These are phyloP conservation scores for Pseudocercospora musae DNA, from an alignment of 2,329 filamentous ascomycete species.

Conservation along the genomic window DNA sequence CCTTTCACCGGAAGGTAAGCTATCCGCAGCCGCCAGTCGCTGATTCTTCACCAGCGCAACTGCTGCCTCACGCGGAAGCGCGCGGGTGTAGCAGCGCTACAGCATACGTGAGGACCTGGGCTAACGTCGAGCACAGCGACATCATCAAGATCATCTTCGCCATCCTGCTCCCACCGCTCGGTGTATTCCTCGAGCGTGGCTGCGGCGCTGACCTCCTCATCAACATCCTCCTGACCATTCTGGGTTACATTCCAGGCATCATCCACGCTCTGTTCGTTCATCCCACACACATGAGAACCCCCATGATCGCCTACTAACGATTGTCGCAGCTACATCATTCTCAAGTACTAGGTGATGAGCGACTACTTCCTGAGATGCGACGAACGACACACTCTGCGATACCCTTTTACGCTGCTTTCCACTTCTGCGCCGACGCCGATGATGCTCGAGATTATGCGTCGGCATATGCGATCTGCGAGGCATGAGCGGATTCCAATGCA, in stretches of 20 bases:
- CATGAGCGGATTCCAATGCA: constrained; percentile 1
- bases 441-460: not conserved
- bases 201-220: constrained; percentile 85
- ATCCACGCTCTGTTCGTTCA: constrained; percentile 80
- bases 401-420: not conserved
- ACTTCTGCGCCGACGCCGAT: not conserved
- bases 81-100: constrained; percentile 2
- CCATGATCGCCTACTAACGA: constrained; percentile 17
- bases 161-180: constrained; percentile 82
- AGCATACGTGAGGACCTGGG: constrained; percentile 16
- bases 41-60: not conserved
- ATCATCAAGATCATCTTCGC: constrained; percentile 83
- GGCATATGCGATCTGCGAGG: constrained; percentile 2
- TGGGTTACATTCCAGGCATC: constrained; percentile 63
- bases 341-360: constrained; percentile 68
- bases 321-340: constrained; percentile 72
- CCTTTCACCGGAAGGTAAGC: constrained; percentile 58
- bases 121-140: constrained; percentile 50
- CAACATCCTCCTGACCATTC: constrained; percentile 77
- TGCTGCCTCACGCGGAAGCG: constrained; percentile 11
- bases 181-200: constrained; percentile 91
- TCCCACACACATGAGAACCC: not conserved
- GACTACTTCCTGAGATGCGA: not conserved
- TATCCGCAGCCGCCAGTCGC: not conserved
- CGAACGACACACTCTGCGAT: not conserved